Percentiles rank a stretch among this genome's conserved stretches.
phyloP scores from a whole-genome alignment of 306 rosid species.

The Erythrophleum fordii region DNA sequence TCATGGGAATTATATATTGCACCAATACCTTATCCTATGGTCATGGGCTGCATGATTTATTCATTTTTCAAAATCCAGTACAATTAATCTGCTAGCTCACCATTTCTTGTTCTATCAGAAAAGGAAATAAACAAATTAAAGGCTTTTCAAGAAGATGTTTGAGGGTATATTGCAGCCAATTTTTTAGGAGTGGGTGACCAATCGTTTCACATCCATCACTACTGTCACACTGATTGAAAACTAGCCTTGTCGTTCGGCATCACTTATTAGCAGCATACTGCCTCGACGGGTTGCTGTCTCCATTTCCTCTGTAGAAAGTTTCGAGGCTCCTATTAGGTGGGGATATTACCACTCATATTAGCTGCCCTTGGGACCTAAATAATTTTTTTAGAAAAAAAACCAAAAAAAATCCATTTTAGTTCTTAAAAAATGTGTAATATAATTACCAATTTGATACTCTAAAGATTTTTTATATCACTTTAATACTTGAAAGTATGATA shows the following conservation, averaged over 20 bases:
- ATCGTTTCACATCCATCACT: neutral
- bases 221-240: constrained; percentile 7
- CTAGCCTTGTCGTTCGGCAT: constrained; percentile 12
- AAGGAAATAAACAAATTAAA: neutral
- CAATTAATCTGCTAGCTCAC: constrained; percentile 38
- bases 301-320: neutral
- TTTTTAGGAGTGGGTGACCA: constrained; percentile 41
- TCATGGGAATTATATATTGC: constrained; percentile 38
- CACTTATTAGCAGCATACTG: neutral
- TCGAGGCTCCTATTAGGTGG: too few species aligned
- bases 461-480: neutral
- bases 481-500: neutral
- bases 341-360: too few species aligned
- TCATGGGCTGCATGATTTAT: constrained; percentile 23
- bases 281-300: constrained; percentile 39
- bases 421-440: neutral
- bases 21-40: neutral
- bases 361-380: too few species aligned
- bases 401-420: neutral
- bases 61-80: constrained; percentile 31
- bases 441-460: too few species aligned
- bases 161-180: constrained; percentile 36
- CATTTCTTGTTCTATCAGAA: constrained; percentile 31
- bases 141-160: constrained; percentile 26
- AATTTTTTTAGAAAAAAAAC: neutral